Conservation (phyloP, 1,139 yeast genomes). For the Trichomonascaceae sp. region DNA sequence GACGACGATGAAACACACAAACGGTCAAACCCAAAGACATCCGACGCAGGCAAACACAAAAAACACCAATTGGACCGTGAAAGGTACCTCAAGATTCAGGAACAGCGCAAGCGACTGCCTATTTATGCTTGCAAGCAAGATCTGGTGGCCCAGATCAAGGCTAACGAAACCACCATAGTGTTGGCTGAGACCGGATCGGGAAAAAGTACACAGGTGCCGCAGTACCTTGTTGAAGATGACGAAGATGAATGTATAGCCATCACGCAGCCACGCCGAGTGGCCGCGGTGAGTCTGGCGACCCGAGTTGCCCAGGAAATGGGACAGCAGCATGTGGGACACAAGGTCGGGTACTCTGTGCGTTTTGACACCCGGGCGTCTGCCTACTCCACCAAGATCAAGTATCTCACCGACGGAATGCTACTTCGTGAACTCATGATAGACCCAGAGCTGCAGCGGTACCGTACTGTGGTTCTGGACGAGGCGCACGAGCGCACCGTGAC, state of each 20-base stretch:
- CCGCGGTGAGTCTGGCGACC: conserved; percentile 86
- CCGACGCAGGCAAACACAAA: too few relatives aligned
- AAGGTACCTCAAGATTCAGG: conserved; percentile 34
- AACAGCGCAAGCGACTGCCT: conserved; percentile 38
- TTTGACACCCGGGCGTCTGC: conserved; percentile 46
- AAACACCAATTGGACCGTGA: too few relatives aligned
- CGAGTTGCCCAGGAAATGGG: conserved; percentile 90
- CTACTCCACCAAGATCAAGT: conserved; percentile 54
- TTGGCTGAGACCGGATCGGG: conserved; percentile 98
- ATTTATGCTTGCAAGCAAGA: conserved; percentile 60
- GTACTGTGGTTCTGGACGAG: conserved; percentile 81
- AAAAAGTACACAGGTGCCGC: conserved; percentile 90
- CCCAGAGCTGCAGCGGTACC: conserved; percentile 46
- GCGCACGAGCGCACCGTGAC: conserved; percentile 94
- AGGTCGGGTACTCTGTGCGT: conserved; percentile 92
- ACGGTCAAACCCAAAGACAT: too few relatives aligned
- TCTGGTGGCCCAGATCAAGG: conserved; percentile 40
- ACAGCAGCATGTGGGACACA: conserved; percentile 39
- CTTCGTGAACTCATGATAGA: conserved; percentile 81
- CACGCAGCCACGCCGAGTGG: conserved; percentile 96
- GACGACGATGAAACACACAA: too few relatives aligned
- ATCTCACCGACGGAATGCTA: conserved; percentile 95
- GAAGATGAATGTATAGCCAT: conserved; percentile 58
- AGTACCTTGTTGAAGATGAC: conserved; percentile 23
- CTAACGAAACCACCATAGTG: conserved; percentile 58